A percentile compares a stretch with the other conserved stretches of the same genome.
These are phyloP conservation scores for Penicillium frequentans DNA, from an alignment of 2,329 filamentous ascomycete species.

Conservation along the genomic window DNA sequence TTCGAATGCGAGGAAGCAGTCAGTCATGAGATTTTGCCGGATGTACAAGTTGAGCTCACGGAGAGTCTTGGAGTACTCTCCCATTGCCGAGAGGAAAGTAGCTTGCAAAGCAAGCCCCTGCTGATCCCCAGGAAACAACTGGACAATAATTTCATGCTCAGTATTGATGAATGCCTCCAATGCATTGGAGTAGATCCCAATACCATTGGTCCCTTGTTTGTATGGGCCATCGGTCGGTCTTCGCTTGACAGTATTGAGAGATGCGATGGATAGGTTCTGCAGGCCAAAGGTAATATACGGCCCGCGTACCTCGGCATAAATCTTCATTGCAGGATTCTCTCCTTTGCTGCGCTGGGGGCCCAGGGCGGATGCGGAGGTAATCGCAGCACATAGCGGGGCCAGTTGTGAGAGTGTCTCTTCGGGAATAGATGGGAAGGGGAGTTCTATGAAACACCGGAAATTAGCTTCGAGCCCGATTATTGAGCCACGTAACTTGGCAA, in stretches of 20 bases:
- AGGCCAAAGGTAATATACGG: slow-evolving; percentile 81
- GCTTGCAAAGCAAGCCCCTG: slow-evolving; percentile 77
- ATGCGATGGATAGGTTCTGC: slow-evolving; percentile 83
- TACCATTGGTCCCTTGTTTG: slow-evolving; percentile 83
- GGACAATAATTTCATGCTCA: slow-evolving; percentile 88
- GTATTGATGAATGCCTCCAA: slow-evolving; percentile 84
- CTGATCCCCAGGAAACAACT: slow-evolving; percentile 81
- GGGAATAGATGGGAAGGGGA: slow-evolving; percentile 76
- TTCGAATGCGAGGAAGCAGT: slow-evolving; percentile 94
- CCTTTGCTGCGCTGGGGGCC: slow-evolving; percentile 51
- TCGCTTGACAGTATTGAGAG: slow-evolving; percentile 78
- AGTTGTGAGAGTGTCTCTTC: slow-evolving; percentile 75
- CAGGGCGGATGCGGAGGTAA: slow-evolving; percentile 62
- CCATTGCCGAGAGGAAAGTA: slow-evolving; percentile 74
- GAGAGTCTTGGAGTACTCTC: slow-evolving; percentile 80
- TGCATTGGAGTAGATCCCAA: slow-evolving; percentile 81
- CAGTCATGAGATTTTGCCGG: slow-evolving; percentile 78
- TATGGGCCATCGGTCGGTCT: slow-evolving; percentile 77
- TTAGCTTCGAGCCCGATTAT: slow-evolving; percentile 1
- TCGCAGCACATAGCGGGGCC: slow-evolving; percentile 74
- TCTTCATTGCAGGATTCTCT: slow-evolving; percentile 72
- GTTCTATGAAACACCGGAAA: slow-evolving; percentile 39
- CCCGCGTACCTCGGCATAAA: slow-evolving; percentile 83
- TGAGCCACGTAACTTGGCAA: neutral
- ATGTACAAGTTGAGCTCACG: slow-evolving; percentile 89